Conservation (phyloP, 176 grass and related monocot species). For the Musa itinerans region DNA sequence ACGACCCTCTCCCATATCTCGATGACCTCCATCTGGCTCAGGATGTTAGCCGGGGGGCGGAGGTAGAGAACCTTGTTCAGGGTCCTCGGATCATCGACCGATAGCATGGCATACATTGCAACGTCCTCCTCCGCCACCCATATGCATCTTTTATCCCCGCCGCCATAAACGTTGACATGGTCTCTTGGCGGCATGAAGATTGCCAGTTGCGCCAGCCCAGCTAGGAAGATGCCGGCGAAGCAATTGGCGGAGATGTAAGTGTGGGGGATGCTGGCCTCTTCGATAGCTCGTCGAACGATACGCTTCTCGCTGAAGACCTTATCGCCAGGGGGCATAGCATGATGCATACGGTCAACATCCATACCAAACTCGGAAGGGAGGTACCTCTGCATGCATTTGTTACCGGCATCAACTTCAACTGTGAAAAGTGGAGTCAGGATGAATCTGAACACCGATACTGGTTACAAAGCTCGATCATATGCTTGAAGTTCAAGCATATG, state of each 20-base stretch:
- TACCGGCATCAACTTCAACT: too few relatives aligned
- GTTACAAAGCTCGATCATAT: too few relatives aligned
- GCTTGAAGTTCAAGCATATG: too few relatives aligned
- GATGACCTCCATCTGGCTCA: slow-evolving; percentile 45
- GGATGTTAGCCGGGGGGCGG: slow-evolving; percentile 36
- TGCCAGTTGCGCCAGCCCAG: slow-evolving; percentile 30
- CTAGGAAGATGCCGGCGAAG: slow-evolving; percentile 22
- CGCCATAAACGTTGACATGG: slow-evolving; percentile 30
- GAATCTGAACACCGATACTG: too few relatives aligned
- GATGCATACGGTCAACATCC: slow-evolving; percentile 38
- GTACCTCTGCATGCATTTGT: slow-evolving; percentile 28
- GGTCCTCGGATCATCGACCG: slow-evolving; percentile 34
- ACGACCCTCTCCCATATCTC: slow-evolving; percentile 42
- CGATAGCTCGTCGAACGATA: slow-evolving; percentile 36
- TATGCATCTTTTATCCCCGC: slow-evolving; percentile 39
- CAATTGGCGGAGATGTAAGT: slow-evolving; percentile 51
- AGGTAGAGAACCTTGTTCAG: slow-evolving; percentile 59
- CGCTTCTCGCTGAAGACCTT: slow-evolving; percentile 37
- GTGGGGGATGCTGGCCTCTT: slow-evolving; percentile 41
- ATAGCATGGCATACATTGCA: slow-evolving; percentile 40
- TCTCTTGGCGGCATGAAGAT: slow-evolving; percentile 47
- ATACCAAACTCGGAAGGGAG: slow-evolving; percentile 60
- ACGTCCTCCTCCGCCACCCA: slow-evolving; percentile 43
- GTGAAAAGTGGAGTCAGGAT: too few relatives aligned
- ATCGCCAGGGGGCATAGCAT: slow-evolving; percentile 46